Percentiles rank a stretch among this genome's conserved stretches.
These are phyloP conservation scores for Mycena crocata DNA, from an alignment of 768 basidiomycete genomes.

Conservation along the genomic window DNA sequence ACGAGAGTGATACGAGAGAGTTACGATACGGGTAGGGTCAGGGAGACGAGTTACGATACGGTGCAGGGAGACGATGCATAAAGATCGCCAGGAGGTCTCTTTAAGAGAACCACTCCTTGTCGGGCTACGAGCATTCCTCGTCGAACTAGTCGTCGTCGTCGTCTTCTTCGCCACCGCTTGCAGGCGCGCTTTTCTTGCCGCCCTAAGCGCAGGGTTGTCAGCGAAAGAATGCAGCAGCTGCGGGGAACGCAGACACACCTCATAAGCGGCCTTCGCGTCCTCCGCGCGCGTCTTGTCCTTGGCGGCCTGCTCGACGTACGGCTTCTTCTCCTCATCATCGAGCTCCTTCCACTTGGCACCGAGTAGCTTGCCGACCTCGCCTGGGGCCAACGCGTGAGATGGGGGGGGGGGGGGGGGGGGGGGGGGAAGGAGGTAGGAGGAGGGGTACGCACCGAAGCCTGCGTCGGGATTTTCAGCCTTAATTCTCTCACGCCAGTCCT, in stretches of 20 bases:
- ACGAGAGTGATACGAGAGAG: neutral
- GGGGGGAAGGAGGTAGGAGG: neutral
- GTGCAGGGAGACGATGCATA: constrained; percentile 13
- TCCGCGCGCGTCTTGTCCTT: constrained; percentile 91
- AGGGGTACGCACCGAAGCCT: constrained; percentile 75
- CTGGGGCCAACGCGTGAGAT: too few species aligned
- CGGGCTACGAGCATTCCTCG: neutral
- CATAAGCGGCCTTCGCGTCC: constrained; percentile 74
- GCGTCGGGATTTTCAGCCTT: constrained; percentile 97
- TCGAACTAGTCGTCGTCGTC: constrained; percentile 47
- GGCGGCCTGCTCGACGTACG: constrained; percentile 88
- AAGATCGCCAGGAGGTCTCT: constrained; percentile 11
- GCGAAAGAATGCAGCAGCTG: neutral
- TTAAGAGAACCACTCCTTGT: neutral
- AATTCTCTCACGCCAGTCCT: constrained; percentile 95
- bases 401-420: neutral
- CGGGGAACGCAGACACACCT: constrained; percentile 44
- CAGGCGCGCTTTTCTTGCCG: constrained; percentile 41
- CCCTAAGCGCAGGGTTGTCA: constrained; percentile 13
- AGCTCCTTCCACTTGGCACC: constrained; percentile 98
- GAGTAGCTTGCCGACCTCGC: constrained; percentile 94
- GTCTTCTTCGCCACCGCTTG: constrained; percentile 47
- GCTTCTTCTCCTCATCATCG: constrained; percentile 93
- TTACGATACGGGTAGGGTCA: neutral
- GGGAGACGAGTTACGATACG: neutral